A percentile compares a stretch with the other conserved stretches of the same genome.
Evolutionary conservation across 1,139 yeast species (phyloP).

Genomic region (Pichia sp.): DNA sequence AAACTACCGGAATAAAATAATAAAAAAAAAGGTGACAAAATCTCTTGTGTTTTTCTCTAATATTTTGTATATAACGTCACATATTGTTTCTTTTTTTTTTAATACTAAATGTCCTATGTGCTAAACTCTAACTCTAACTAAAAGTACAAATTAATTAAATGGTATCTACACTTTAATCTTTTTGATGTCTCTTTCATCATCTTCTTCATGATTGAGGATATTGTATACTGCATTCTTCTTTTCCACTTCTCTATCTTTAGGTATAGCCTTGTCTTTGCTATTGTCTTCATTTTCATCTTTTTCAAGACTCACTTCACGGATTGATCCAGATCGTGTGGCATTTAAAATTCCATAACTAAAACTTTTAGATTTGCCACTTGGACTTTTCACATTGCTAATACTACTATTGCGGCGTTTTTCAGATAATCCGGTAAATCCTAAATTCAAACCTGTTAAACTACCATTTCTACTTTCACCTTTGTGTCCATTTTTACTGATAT

Average conservation of each 20-base stretch:
- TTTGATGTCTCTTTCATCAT: background rate
- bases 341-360: too few species aligned
- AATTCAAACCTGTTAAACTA: background rate
- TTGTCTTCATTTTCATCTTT: background rate
- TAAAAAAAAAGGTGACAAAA: too few species aligned
- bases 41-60: too few species aligned
- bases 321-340: too few species aligned
- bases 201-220: constrained; percentile 2
- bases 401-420: background rate
- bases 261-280: background rate
- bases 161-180: background rate
- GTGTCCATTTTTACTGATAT: background rate
- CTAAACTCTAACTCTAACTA: too few species aligned
- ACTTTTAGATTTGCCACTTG: too few species aligned
- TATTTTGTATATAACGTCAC: too few species aligned
- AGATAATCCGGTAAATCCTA: background rate
- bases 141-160: too few species aligned
- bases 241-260: background rate
- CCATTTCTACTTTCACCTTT: constrained; percentile 2
- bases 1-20: background rate
- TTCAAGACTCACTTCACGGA: too few species aligned
- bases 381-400: background rate
- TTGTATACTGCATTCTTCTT: constrained; percentile 1
- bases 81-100: too few species aligned
- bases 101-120: too few species aligned